Conservation (phyloP, 306 rosid genomes). For the Lathyrus sativus region DNA sequence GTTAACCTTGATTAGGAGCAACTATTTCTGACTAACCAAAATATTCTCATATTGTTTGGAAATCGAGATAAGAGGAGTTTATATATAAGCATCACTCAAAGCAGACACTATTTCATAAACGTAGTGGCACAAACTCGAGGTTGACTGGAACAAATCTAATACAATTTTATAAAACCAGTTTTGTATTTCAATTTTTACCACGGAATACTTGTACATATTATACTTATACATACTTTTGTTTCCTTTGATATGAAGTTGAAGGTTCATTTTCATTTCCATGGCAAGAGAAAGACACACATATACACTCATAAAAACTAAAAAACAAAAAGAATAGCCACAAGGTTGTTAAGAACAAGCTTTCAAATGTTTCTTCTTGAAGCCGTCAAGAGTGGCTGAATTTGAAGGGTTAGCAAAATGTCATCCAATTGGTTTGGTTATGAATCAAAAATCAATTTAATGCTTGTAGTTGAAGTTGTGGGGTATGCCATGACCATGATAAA, state of each 20-base stretch:
- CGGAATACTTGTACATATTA: not conserved
- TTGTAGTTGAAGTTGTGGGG: constrained; percentile 58
- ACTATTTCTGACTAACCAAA: too few species aligned
- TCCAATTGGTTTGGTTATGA: constrained; percentile 68
- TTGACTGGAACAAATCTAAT: too few species aligned
- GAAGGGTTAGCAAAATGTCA: constrained; percentile 71
- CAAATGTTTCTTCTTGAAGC: constrained; percentile 48
- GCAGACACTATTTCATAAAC: too few species aligned
- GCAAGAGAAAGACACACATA: constrained; percentile 20
- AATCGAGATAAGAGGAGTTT: too few species aligned
- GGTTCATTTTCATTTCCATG: constrained; percentile 35
- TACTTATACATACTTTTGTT: not conserved
- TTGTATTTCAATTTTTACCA: constrained; percentile 5
- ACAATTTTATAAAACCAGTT: not conserved
- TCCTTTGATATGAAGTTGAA: constrained; percentile 15
- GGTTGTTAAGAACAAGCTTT: constrained; percentile 48
- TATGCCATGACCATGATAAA: constrained; percentile 17
- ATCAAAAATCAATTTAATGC: constrained; percentile 54
- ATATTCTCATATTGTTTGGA: too few species aligned
- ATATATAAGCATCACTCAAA: too few species aligned
- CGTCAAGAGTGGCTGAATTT: constrained; percentile 26
- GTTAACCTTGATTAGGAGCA: too few species aligned
- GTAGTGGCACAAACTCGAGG: too few species aligned
- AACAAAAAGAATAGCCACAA: not conserved
- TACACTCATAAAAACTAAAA: not conserved